These are phyloP conservation scores for Zymoseptoria tritici DNA, from an alignment of 2,329 filamentous ascomycete species.

Conservation along the genomic window DNA sequence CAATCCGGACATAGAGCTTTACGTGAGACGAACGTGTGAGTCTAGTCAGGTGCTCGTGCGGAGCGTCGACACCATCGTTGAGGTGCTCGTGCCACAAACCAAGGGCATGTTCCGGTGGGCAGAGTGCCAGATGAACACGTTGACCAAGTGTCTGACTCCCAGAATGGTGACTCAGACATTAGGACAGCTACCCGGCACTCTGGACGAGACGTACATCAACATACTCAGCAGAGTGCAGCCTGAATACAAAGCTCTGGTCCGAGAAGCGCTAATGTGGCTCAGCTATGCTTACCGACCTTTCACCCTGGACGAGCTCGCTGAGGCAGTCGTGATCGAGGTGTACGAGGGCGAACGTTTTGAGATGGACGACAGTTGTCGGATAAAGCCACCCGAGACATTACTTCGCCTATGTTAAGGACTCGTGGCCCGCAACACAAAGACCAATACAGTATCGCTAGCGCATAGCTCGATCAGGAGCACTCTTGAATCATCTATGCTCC, in stretches of 20 bases:
- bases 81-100: background rate
- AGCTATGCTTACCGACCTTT: background rate
- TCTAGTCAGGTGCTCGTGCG: too few species aligned
- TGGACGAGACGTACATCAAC: background rate
- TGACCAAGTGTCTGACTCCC: background rate
- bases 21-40: too few species aligned
- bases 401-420: background rate
- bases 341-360: background rate
- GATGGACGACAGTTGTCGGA: background rate
- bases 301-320: background rate
- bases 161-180: background rate
- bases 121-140: background rate
- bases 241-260: background rate
- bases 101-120: background rate
- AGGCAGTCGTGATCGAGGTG: background rate
- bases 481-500: too few species aligned
- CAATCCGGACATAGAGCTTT: too few species aligned
- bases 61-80: background rate
- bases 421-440: background rate
- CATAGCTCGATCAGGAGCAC: too few species aligned
- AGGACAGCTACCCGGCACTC: background rate
- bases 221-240: background rate
- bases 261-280: background rate
- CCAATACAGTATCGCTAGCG: too few species aligned
- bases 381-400: background rate